phyloP scores from a whole-genome alignment of 2,329 filamentous ascomycete species.

The Fusarium concolor region DNA sequence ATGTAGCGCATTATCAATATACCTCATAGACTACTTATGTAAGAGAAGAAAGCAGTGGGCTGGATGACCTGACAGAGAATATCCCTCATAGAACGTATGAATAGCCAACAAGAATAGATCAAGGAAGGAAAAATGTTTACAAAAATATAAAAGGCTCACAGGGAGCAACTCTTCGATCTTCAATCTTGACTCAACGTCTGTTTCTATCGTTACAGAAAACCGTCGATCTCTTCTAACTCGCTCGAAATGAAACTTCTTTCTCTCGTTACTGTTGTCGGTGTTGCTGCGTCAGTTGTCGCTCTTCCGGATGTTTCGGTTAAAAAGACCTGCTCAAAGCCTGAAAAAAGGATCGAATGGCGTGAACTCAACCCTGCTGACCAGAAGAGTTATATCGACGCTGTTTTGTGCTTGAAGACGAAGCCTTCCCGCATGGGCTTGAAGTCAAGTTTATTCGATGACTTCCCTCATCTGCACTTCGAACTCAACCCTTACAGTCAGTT shows the following conservation, averaged over 20 bases:
- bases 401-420: conserved; percentile 19
- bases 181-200: too few species aligned
- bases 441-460: conserved; percentile 14
- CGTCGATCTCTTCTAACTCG: too few species aligned
- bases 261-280: neutral
- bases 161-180: too few species aligned
- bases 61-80: too few species aligned
- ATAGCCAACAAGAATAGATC: too few species aligned
- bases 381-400: conserved; percentile 8
- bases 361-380: neutral
- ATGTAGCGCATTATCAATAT: too few species aligned
- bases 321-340: neutral
- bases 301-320: neutral
- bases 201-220: too few species aligned
- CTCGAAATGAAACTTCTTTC: neutral
- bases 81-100: too few species aligned
- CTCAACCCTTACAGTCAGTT: conserved; percentile 4
- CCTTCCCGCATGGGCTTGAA: conserved; percentile 17
- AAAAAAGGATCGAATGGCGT: conserved; percentile 16
- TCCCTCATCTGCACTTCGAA: conserved; percentile 4
- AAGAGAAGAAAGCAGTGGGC: too few species aligned
- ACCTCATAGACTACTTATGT: too few species aligned
- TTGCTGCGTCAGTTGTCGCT: neutral
- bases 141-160: too few species aligned
- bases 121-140: too few species aligned